These are phyloP conservation scores for Serendipita indica DNA, from an alignment of 768 basidiomycete genomes.

Conservation along the genomic window DNA sequence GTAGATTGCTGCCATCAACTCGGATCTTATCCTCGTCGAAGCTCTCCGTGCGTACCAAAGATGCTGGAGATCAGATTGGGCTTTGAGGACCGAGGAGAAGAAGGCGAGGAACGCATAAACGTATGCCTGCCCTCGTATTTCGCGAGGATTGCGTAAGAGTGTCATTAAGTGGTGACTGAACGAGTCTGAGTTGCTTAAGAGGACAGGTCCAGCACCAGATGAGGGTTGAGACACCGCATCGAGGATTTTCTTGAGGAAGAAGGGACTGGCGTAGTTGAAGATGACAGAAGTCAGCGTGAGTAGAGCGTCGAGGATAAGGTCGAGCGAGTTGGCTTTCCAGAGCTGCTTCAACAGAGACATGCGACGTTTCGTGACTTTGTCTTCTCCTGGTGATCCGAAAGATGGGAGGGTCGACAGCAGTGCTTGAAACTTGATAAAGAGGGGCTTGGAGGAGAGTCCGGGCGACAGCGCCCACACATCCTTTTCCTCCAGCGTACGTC, in stretches of 20 bases:
- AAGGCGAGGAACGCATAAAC: constrained; percentile 12
- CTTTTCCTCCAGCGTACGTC: constrained; percentile 11
- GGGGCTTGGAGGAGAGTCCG: constrained; percentile 11
- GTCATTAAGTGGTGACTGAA: constrained; percentile 20
- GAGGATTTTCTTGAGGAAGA: constrained; percentile 22
- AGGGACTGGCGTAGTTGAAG: constrained; percentile 25
- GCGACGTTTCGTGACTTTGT: neutral
- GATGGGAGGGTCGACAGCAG: neutral
- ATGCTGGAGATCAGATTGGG: constrained; percentile 14
- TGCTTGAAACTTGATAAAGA: constrained; percentile 11
- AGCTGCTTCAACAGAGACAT: constrained; percentile 9
- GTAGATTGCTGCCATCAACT: constrained; percentile 23
- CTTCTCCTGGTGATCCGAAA: too few species aligned
- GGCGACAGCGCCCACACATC: constrained; percentile 15
- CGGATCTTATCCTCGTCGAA: constrained; percentile 20
- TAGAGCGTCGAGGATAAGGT: constrained; percentile 18
- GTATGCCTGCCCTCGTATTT: constrained; percentile 8
- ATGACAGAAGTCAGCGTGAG: constrained; percentile 21
- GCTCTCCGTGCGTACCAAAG: constrained; percentile 22
- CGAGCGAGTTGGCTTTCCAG: constrained; percentile 15
- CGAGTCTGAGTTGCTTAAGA: constrained; percentile 14
- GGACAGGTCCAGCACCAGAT: neutral
- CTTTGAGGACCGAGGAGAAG: constrained; percentile 12
- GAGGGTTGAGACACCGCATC: constrained; percentile 11
- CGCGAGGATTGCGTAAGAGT: constrained; percentile 12